Evolutionary conservation across 768 basidiomycete species (phyloP).

Genomic region (Russula abietina): DNA sequence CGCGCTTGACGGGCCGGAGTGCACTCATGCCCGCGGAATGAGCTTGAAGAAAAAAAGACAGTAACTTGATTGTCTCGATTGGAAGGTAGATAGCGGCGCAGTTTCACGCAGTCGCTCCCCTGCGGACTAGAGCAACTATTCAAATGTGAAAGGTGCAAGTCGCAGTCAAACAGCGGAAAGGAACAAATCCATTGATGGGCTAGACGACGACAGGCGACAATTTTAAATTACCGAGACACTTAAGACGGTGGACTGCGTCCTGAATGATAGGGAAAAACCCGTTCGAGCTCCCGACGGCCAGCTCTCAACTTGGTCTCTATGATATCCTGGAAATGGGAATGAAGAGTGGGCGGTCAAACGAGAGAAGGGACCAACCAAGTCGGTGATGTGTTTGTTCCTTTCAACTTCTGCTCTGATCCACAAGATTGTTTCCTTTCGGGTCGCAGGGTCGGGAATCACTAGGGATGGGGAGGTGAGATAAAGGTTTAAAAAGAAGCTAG

Average conservation of each 20-base stretch:
- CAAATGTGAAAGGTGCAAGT: no score
- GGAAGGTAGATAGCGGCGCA: background rate
- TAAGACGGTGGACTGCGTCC: slow-evolving; percentile 3
- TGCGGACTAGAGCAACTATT: background rate
- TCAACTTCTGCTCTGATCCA: slow-evolving; percentile 76
- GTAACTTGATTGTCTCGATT: background rate
- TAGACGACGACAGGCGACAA: background rate
- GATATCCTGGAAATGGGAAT: slow-evolving; percentile 36
- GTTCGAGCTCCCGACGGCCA: slow-evolving; percentile 54
- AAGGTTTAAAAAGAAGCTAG: slow-evolving; percentile 10
- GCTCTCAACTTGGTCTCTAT: slow-evolving; percentile 58
- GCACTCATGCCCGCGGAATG: background rate
- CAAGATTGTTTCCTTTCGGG: slow-evolving; percentile 57
- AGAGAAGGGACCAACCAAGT: slow-evolving; percentile 43
- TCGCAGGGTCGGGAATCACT: slow-evolving; percentile 58
- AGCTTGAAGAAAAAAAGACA: background rate
- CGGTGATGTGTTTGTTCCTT: slow-evolving; percentile 49
- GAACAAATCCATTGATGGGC: background rate
- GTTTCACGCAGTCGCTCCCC: background rate
- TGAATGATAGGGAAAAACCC: slow-evolving; percentile 42
- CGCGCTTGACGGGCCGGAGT: background rate
- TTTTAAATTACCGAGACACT: slow-evolving; percentile 3
- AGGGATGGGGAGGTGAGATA: slow-evolving; percentile 15
- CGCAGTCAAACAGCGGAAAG: background rate
- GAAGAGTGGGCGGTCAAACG: background rate